These are phyloP conservation scores for Lotmaria passim DNA, from an alignment of 208 protist species.

Conservation along the genomic window DNA sequence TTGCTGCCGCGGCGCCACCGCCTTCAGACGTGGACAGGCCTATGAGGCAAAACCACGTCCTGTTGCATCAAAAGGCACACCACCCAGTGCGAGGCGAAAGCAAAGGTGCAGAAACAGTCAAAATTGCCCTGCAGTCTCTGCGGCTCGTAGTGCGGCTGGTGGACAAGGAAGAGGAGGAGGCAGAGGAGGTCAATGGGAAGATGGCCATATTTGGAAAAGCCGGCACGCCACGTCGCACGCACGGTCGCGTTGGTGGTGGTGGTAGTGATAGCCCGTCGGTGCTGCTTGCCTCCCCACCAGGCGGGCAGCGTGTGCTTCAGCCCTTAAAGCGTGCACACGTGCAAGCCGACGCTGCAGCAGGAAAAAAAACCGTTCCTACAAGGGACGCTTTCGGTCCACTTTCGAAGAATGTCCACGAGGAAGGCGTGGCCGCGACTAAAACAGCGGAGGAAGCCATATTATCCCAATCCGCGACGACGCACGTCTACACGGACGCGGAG, in stretches of 20 bases:
- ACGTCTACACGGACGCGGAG: constrained; percentile 19
- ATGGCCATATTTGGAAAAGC: too few relatives aligned
- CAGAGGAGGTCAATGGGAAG: not conserved
- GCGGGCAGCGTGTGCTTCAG: not conserved
- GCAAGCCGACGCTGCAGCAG: not conserved
- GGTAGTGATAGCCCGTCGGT: not conserved
- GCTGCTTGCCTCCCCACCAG: not conserved
- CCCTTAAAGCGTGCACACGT: not conserved
- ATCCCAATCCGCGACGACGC: too few relatives aligned
- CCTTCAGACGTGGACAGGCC: too few relatives aligned
- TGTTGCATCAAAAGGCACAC: not conserved
- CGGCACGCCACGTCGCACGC: too few relatives aligned
- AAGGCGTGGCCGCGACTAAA: too few relatives aligned
- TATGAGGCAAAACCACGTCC: not conserved
- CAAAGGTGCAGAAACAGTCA: not conserved
- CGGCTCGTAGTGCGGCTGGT: constrained; percentile 13
- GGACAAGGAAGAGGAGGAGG: not conserved
- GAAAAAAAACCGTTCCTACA: too few relatives aligned
- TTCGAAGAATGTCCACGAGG: too few relatives aligned
- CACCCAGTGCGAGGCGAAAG: not conserved
- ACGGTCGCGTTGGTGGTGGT: too few relatives aligned
- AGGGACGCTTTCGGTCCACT: too few relatives aligned
- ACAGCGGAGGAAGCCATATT: too few relatives aligned
- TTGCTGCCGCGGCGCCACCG: not conserved
- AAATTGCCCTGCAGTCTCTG: constrained; percentile 19